Evolutionary conservation across 2,329 filamentous ascomycete species (phyloP), one percentile per base, ranked within the genome.

Genomic region (Aspergillus proliferans): DNA sequence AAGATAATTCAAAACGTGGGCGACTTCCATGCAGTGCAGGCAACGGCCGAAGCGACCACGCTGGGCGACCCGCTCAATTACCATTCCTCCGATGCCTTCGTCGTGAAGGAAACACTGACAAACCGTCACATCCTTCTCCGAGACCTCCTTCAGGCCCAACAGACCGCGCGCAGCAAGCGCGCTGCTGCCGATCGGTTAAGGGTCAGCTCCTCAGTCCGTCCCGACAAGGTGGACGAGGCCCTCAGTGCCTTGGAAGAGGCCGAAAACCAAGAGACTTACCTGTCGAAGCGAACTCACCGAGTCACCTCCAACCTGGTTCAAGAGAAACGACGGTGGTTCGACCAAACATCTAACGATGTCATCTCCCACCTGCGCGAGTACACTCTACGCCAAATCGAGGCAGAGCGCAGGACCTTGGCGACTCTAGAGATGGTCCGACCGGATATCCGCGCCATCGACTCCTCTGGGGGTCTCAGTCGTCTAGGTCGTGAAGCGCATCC

Each of bases 201-300:
- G 66, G 83, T 85, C 15, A 89, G 84, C 67, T 87, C 88, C 14
- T 93, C 84, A 50, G 91, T 98, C 33, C 86, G 89, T 53, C 81
- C 87, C 33, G 93, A 98, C 65, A 98, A 97, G 73, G 93, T 97
- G 24, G 93, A 98, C 66, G 93, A 98, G 71, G 93, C 93, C n/a
- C 94, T 98, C 62, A 80, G 84, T 15, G 82, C 89, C 4, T 79
- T 97, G 4, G 90, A 95, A 54, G 93, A 97, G 64, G 93, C 93
- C 3, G 81, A 86, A 48, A 84, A 81, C 55, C 83, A 87, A 58
- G 93, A 98, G 71, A 76, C 83, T 12, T 87, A 90, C 61, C 81
- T 98, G 21, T 81, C 83, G 52, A 83, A 87, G 60, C 96, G 95
- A 73, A 94, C 90, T 0, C 84, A 89, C 53, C 83, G 88, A 43